These are phyloP conservation scores for Amanita muscaria DNA, from an alignment of 768 basidiomycete species.

Conservation along the genomic window DNA sequence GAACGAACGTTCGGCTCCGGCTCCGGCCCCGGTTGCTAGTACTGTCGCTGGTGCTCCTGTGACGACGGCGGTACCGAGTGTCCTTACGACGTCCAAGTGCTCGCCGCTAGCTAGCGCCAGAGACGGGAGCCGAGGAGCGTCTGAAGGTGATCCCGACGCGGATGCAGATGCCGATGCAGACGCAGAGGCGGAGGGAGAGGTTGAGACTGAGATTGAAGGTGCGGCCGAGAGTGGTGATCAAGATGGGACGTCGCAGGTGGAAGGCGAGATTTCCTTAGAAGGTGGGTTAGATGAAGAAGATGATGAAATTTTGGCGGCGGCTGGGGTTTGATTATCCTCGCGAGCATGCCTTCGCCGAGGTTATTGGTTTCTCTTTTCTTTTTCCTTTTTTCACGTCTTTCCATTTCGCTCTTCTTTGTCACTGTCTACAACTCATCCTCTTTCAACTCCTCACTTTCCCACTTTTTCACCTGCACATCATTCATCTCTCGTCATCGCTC, in stretches of 20 bases:
- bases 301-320: conserved; percentile 41
- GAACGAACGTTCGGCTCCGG: neutral
- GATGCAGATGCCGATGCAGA: conserved; percentile 21
- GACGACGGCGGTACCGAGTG: neutral
- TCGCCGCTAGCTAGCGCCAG: too few species aligned
- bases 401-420: neutral
- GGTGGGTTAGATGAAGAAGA: conserved; percentile 17
- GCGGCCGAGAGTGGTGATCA: conserved; percentile 15
- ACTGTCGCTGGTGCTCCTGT: conserved; percentile 5
- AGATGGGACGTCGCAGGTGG: conserved; percentile 13
- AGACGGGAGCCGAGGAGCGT: conserved; percentile 7
- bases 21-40: neutral
- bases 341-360: too few species aligned
- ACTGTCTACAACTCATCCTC: too few species aligned
- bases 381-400: neutral
- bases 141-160: conserved; percentile 15
- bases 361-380: neutral
- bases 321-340: too few species aligned
- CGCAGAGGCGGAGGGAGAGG: conserved; percentile 31
- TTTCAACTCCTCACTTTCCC: too few species aligned
- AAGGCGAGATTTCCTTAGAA: conserved; percentile 4
- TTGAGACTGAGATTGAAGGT: conserved; percentile 20
- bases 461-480: too few species aligned
- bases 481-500: too few species aligned
- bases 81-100: conserved; percentile 9